Evolutionary conservation across 768 basidiomycete species (phyloP), one percentile per base, ranked within the genome.

Genomic region (Lentinula lateritia): DNA sequence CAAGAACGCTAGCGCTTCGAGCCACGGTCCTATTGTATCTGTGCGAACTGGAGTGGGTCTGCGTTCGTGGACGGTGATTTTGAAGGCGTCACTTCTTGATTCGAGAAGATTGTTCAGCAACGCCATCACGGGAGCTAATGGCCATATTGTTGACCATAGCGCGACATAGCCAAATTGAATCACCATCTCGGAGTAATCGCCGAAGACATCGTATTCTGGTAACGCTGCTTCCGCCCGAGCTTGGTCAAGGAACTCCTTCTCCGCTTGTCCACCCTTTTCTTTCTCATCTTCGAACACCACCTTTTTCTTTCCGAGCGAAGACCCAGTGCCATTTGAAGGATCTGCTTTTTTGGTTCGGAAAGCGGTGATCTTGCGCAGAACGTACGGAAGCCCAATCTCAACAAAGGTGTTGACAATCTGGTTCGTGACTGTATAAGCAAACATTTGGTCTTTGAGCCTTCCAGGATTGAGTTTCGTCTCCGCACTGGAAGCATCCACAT

Each of bases 151-250:
- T 52, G 88, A 91, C 93, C 95, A 98, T 18, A 98, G 78, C 6
- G 85, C 86, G 39, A 98, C 87, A 70, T 95, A 95, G 0, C 95
- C 95, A 71, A 96, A 97, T 68, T 95, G 93, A 7, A 90, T 89
- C 13, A 92, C 92, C 95, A 99, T 98, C 76, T 99, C 96, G 68
- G 85, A 87, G 73, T 96, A 99, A 74, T 98, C 96, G 56, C 78
- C 83, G 68, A 93, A 95, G 4, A 90, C 76, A 39, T 87, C 83
- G 68, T 95, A 95, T 41, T 87, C 58, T 5, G 58, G 52, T 18
- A 63, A 28, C n/a, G 62, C 50, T 6, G 58, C 62, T 55, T 63
- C 58, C 16, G 38, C 42, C 41, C 93, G 78, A 28, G 97, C 88
- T 52, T 80, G 75, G 67, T 92, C 89, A 70, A 99, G 73, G 69